These are phyloP conservation scores for Calonectria ilicicola DNA, from an alignment of 2,329 filamentous ascomycete genomes.

Conservation along the genomic window DNA sequence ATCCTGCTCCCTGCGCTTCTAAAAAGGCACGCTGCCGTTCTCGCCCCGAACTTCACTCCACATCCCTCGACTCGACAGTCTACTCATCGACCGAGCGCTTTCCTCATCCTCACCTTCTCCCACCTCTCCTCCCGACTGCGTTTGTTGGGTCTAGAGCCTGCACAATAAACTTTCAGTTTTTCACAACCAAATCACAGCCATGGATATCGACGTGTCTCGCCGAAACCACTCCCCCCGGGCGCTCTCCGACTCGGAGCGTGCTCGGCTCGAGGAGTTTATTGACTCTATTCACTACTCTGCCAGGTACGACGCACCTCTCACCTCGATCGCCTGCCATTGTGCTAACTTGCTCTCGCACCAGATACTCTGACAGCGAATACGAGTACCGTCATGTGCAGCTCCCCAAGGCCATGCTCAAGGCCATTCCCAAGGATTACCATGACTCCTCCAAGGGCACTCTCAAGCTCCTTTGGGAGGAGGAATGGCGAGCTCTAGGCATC, in stretches of 20 bases:
- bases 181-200: slow-evolving; percentile 36
- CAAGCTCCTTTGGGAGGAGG: slow-evolving; percentile 97
- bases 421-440: slow-evolving; percentile 94
- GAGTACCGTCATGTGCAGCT: slow-evolving; percentile 99
- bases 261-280: slow-evolving; percentile 89
- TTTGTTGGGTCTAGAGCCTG: neutral
- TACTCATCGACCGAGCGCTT: neutral
- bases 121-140: neutral
- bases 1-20: neutral
- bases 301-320: slow-evolving; percentile 64
- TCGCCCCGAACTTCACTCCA: neutral
- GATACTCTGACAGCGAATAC: slow-evolving; percentile 92
- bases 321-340: neutral
- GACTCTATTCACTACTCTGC: slow-evolving; percentile 96
- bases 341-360: slow-evolving; percentile 52
- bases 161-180: neutral
- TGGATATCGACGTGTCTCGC: slow-evolving; percentile 81
- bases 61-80: slow-evolving; percentile 2
- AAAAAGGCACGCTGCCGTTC: neutral
- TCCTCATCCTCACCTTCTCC: neutral
- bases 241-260: slow-evolving; percentile 83
- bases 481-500: slow-evolving; percentile 97
- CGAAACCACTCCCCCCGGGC: slow-evolving; percentile 89
- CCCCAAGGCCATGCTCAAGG: slow-evolving; percentile 98
- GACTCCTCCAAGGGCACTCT: slow-evolving; percentile 89